phyloP scores from a whole-genome alignment of 2,329 filamentous ascomycete species.

The Microdochium nivale region DNA sequence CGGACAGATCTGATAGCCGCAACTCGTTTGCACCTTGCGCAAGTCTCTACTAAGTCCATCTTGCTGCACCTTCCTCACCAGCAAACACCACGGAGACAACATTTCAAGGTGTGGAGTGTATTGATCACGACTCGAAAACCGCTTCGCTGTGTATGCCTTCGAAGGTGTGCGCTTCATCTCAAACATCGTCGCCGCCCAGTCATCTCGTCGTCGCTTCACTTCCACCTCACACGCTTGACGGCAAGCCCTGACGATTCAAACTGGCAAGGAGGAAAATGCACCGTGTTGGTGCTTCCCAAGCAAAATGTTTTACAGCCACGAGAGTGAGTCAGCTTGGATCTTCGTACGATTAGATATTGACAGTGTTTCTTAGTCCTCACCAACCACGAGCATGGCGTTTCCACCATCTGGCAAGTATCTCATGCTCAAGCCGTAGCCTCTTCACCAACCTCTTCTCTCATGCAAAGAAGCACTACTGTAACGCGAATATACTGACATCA shows the following conservation, averaged over 20 bases:
- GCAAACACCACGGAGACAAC: too few relatives aligned
- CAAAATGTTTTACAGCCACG: slow-evolving; percentile 89
- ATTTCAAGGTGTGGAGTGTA: too few relatives aligned
- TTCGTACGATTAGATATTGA: slow-evolving; percentile 11
- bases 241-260: not conserved
- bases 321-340: slow-evolving; percentile 51
- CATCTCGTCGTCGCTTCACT: not conserved
- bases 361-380: slow-evolving; percentile 56
- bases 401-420: slow-evolving; percentile 74
- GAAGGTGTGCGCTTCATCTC: too few relatives aligned
- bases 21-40: too few relatives aligned
- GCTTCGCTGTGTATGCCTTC: too few relatives aligned
- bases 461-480: not conserved
- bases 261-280: not conserved
- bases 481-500: not conserved
- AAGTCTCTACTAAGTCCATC: too few relatives aligned
- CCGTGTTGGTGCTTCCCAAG: not conserved
- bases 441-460: not conserved
- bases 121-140: too few relatives aligned
- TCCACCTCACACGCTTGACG: not conserved
- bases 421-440: too few relatives aligned
- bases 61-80: too few relatives aligned
- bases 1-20: too few relatives aligned
- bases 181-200: not conserved
- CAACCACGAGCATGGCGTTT: slow-evolving; percentile 80